Base-by-base conservation (phyloP, 805 yeast genomes). In the Candida cerambycidarum region DNA sequence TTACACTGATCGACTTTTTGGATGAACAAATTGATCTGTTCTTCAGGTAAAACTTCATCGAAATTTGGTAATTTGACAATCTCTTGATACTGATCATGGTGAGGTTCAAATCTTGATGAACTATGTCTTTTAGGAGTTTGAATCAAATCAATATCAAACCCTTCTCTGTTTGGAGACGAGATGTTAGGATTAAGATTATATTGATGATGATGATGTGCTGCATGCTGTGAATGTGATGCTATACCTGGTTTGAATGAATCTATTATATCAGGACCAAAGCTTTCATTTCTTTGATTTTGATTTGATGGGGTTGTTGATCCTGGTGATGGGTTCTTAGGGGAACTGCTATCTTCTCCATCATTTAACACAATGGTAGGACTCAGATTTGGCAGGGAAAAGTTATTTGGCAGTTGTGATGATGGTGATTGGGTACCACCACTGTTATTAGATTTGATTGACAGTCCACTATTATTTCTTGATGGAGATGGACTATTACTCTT, bases 1-100 rank as follows among this genome's bases (percentile, higher is more conserved):
- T 88, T 89, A 71, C 98, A 92, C 66, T 93, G 99, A 56, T 89
- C 95, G 39, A 92, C 82, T 59, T 93, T 93, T 54, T 85, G 85
- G 41, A 89, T 68, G 57, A 93, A 93, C 47, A 93, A 74, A 19
- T 82, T 84, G 39, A 83, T 79, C 48, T 85, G 83, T 58, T 88
- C 92, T 48, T 82, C 88, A 15, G 89, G 85, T 19, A 71, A 69
- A 15, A 90, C 96, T 55, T 90, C 97, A 51, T 88, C 90, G 59
- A 92, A 89, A 42, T 78, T 74, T 12, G 97, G 97, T 47, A 92
- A 77, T 62, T 83, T 84, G 48, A 83, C 68, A 76, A 83, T 77
- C 28, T 72, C 72, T 41, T 63, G 69, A 42, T 63, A 55, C 39
- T 55, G 57, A 33, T 67, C 74, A 12, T 58, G 51, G 6, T 85